These are phyloP conservation scores for Fraxinus angustifolia DNA, from an alignment of 305 asterid species.

Conservation along the genomic window DNA sequence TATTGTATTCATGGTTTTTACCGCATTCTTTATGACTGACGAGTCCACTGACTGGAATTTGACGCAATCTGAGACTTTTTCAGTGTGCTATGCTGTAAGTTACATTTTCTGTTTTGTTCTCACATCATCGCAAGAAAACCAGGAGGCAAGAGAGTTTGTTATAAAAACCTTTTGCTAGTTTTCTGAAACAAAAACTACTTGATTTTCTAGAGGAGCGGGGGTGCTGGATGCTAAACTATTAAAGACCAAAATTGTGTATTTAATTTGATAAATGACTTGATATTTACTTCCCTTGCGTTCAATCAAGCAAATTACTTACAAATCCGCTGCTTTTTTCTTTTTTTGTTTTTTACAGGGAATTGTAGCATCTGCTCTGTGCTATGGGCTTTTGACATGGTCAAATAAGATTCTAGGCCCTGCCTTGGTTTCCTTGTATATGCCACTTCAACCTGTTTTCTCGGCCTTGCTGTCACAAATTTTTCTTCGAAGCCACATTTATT, in stretches of 20 bases:
- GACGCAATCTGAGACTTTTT: slow-evolving; percentile 61
- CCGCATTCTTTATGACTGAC: slow-evolving; percentile 48
- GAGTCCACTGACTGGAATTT: slow-evolving; percentile 72
- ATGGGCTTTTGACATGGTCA: slow-evolving; percentile 85
- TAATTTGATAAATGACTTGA: neutral
- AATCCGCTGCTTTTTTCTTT: neutral
- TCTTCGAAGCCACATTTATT: slow-evolving; percentile 84
- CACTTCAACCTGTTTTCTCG: slow-evolving; percentile 90
- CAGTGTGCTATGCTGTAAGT: slow-evolving; percentile 91
- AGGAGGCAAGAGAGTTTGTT: neutral
- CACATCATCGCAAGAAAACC: neutral
- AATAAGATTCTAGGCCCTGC: slow-evolving; percentile 89
- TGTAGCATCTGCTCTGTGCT: slow-evolving; percentile 85
- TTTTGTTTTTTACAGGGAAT: slow-evolving; percentile 51
- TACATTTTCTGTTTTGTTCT: neutral
- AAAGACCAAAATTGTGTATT: neutral
- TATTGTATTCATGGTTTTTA: slow-evolving; percentile 61
- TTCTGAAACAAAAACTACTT: neutral
- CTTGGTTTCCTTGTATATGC: slow-evolving; percentile 82
- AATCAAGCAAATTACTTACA: neutral
- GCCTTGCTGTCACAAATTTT: slow-evolving; percentile 77
- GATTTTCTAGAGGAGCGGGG: neutral
- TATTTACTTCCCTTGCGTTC: neutral
- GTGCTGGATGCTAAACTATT: neutral
- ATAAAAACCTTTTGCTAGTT: neutral